Conservation (phyloP, 2,329 filamentous ascomycete species). For the Zymoseptoria passerinii region DNA sequence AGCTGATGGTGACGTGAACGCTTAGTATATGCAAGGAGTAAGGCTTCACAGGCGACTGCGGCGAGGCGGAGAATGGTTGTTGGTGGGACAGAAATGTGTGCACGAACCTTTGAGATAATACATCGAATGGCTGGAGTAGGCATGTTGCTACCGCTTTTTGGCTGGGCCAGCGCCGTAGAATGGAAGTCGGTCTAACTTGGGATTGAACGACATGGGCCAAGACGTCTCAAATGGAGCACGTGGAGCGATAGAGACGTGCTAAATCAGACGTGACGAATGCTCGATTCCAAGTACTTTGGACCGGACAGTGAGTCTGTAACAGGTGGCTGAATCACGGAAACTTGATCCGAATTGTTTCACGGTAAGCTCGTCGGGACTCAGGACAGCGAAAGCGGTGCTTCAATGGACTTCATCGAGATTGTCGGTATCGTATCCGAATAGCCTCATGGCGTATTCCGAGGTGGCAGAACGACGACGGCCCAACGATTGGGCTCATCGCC, state of each 20-base stretch:
- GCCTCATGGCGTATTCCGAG: not conserved
- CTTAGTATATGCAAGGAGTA: too few relatives aligned
- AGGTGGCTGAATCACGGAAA: not conserved
- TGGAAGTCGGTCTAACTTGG: not conserved
- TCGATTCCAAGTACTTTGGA: not conserved
- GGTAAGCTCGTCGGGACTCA: not conserved
- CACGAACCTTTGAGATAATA: slow-evolving; percentile 13
- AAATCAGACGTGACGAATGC: not conserved
- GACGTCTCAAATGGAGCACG: not conserved
- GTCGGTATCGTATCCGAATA: not conserved
- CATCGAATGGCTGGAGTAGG: slow-evolving; percentile 9
- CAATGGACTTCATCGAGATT: not conserved
- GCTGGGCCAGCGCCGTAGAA: not conserved
- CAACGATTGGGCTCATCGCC: not conserved
- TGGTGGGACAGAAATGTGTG: too few relatives aligned
- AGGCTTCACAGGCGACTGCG: too few relatives aligned
- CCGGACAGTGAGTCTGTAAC: not conserved
- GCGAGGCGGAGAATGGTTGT: too few relatives aligned
- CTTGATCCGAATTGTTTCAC: not conserved
- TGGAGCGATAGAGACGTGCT: not conserved
- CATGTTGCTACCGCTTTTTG: slow-evolving; percentile 11
- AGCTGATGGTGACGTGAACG: not conserved
- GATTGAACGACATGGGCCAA: not conserved
- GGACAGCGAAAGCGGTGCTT: not conserved
- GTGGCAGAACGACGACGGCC: not conserved